Evolutionary conservation across 2,329 filamentous ascomycete genomes (phyloP).

Genomic region (Cladophialophora immunda): DNA sequence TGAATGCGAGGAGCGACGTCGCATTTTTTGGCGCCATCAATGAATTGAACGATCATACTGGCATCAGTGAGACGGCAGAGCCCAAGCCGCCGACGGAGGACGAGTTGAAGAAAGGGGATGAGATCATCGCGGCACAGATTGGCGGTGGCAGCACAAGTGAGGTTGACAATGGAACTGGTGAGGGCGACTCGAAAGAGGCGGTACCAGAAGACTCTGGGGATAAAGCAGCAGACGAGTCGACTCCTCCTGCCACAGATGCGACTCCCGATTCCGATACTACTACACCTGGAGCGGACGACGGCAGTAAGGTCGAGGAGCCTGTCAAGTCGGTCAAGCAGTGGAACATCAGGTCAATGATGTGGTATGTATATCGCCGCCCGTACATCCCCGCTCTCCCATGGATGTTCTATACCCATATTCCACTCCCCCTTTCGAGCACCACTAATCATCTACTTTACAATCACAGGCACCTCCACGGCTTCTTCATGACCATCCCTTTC

Average conservation of each 20-base stretch:
- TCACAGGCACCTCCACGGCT: slow-evolving; percentile 44
- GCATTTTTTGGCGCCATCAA: slow-evolving; percentile 39
- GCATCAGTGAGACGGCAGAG: slow-evolving; percentile 38
- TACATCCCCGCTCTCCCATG: too few species aligned
- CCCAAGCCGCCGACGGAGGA: slow-evolving; percentile 36
- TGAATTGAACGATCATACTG: slow-evolving; percentile 36
- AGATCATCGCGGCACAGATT: slow-evolving; percentile 28
- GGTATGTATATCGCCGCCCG: slow-evolving; percentile 32
- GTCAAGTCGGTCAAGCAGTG: slow-evolving; percentile 35
- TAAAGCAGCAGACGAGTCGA: slow-evolving; percentile 11
- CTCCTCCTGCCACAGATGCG: slow-evolving; percentile 5
- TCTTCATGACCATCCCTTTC: slow-evolving; percentile 48
- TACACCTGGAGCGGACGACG: slow-evolving; percentile 35
- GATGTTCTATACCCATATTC: too few species aligned
- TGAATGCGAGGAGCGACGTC: slow-evolving; percentile 35
- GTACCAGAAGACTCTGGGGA: background rate
- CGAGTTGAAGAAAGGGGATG: slow-evolving; percentile 37
- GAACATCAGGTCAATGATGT: slow-evolving; percentile 37
- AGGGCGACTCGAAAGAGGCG: background rate
- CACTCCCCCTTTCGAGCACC: slow-evolving; percentile 43
- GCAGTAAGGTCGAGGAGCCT: slow-evolving; percentile 35
- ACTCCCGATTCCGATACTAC: slow-evolving; percentile 16
- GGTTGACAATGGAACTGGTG: background rate
- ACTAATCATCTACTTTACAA: slow-evolving; percentile 29
- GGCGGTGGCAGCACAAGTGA: background rate